Evolutionary conservation across 805 yeast species (phyloP).

Genomic region (Saccharomyces jurei): DNA sequence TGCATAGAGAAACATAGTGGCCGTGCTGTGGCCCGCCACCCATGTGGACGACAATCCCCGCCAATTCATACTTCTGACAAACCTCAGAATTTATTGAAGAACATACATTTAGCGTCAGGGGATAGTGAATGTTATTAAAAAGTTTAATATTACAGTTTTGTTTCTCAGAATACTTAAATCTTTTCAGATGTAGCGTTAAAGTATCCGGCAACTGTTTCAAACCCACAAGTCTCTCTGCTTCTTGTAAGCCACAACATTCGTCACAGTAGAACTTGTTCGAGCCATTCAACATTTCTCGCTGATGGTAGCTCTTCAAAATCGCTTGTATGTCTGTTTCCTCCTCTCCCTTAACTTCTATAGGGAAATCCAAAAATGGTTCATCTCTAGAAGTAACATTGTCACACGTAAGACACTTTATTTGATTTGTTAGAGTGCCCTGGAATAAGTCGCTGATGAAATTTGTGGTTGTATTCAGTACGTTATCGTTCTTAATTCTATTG

Average conservation of each 20-base stretch:
- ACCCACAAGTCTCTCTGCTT: slow-evolving; percentile 85
- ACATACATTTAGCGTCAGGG: slow-evolving; percentile 60
- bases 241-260: slow-evolving; percentile 81
- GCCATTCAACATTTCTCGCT: slow-evolving; percentile 75
- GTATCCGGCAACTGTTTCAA: slow-evolving; percentile 69
- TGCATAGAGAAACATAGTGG: slow-evolving; percentile 82
- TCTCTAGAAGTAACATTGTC: slow-evolving; percentile 74
- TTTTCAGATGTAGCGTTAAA: slow-evolving; percentile 73
- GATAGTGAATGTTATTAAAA: slow-evolving; percentile 77
- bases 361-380: slow-evolving; percentile 78
- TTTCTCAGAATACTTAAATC: slow-evolving; percentile 84
- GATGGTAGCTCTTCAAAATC: slow-evolving; percentile 43
- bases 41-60: slow-evolving; percentile 83
- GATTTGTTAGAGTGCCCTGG: slow-evolving; percentile 79
- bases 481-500: slow-evolving; percentile 6
- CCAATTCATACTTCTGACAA: slow-evolving; percentile 60
- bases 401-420: slow-evolving; percentile 86
- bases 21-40: slow-evolving; percentile 99
- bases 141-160: slow-evolving; percentile 74
- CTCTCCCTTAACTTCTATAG: slow-evolving; percentile 76
- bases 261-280: slow-evolving; percentile 91
- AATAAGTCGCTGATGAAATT: slow-evolving; percentile 64
- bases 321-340: slow-evolving; percentile 62
- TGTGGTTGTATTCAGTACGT: slow-evolving; percentile 2
- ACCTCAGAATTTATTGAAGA: slow-evolving; percentile 37